Conservation (phyloP, 805 yeast species). For the Crinitomyces ghanaensis region DNA sequence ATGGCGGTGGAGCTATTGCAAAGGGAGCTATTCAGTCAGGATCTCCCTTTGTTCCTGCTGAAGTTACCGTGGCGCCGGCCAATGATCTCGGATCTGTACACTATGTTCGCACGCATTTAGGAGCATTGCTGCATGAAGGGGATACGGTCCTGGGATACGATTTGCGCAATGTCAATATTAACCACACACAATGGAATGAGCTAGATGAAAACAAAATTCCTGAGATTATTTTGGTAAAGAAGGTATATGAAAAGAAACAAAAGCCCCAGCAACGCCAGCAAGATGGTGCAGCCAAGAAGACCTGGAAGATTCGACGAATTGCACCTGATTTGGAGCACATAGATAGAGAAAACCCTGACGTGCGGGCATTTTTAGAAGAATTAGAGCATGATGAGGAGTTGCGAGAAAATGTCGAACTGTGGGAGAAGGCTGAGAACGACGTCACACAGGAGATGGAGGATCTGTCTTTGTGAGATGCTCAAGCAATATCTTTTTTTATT, state of each 20-base stretch:
- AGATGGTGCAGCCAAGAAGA: no score
- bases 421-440: conserved; percentile 66
- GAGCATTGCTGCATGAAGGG: conserved; percentile 92
- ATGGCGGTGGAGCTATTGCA: conserved; percentile 50
- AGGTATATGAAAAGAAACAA: conserved; percentile 13
- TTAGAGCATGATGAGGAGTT: conserved; percentile 61
- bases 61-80: conserved; percentile 82
- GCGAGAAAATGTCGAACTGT: conserved; percentile 2
- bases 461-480: no score
- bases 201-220: conserved; percentile 55
- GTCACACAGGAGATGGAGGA: no score
- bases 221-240: conserved; percentile 64
- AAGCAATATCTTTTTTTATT: no score
- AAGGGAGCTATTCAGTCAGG: no score
- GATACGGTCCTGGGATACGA: conserved; percentile 91
- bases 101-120: conserved; percentile 83
- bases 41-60: conserved; percentile 57
- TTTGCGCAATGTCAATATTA: conserved; percentile 74
- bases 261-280: conserved; percentile 3
- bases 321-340: conserved; percentile 82
- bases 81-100: conserved; percentile 76
- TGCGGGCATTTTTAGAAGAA: no score
- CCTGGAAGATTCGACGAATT: conserved; percentile 74
- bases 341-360: conserved; percentile 35
- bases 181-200: conserved; percentile 73